Base-by-base conservation (phyloP, 2,329 filamentous ascomycete genomes). In the Didymella keratinophila region DNA sequence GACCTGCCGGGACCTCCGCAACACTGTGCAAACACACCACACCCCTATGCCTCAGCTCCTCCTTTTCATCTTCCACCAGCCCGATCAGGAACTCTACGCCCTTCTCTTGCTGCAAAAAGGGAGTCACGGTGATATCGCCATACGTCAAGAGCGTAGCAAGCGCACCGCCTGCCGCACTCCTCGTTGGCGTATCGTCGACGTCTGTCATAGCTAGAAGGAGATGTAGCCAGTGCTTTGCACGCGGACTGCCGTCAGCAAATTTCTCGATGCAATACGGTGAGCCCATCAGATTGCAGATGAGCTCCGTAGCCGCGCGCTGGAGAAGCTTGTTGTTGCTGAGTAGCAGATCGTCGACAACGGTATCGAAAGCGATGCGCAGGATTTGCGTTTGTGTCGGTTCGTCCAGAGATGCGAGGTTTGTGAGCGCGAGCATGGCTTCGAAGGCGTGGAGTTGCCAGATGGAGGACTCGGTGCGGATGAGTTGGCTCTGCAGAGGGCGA, bases 211-310 rank as follows among this genome's bases (percentile, higher is more conserved):
- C 95, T 12, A 97, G 84, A 0, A 99, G 81, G 37, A 98, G 87
- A 71, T 96, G 90, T 41, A 98, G 78, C 0, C 94, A 84, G 52
- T 91, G 88, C 25, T 84, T 85, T 0, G 92, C 90, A 60, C 89
- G 85, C 25, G 84, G 82, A 0, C 52, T 86, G 14, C 83, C 84
- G 59, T 90, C 89, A 0, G 87, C 89, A 67, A 92, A 94, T 27
- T 90, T 83, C 1, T 84, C 82, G 3, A 91, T 82, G 18, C 89
- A 89, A 34, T 87, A 83, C 0, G 88, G 85, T 1, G 83, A 83
- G 56, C 89, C 88, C 72, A 92, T 89, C 16, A 99, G 83, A 71
- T 99, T 99, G 79, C 95, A 99, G 21, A 97, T 83, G 2, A 99
- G 83, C 76, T 99, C 93, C 25, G 92, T 91, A 0, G 92, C 86